Conservation (phyloP, 83 land plant genomes). For the Thuja plicata region DNA sequence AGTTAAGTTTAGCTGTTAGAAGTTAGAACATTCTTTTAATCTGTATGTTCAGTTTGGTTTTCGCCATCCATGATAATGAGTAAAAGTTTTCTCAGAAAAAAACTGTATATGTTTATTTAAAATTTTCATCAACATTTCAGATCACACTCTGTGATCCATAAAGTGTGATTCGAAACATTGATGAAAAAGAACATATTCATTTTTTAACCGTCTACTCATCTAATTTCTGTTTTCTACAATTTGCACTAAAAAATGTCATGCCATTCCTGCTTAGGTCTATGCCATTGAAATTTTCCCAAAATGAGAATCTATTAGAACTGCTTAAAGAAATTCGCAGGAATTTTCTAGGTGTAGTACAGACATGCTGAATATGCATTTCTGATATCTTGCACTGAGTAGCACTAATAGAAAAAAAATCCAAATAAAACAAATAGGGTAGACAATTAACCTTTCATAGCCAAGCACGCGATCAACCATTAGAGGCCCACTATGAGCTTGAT, state of each 20-base stretch:
- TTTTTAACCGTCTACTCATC: neutral
- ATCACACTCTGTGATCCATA: too few relatives aligned
- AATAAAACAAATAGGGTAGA: neutral
- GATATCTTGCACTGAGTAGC: neutral
- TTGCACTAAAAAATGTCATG: neutral
- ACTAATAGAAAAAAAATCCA: neutral
- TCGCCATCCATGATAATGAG: too few relatives aligned
- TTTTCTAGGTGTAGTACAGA: neutral
- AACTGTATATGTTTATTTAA: too few relatives aligned
- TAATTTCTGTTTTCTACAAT: neutral
- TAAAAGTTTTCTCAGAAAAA: too few relatives aligned
- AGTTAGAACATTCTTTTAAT: neutral
- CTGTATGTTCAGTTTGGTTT: neutral
- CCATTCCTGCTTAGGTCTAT: neutral
- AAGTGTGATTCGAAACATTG: too few relatives aligned
- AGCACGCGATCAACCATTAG: conserved; percentile 40
- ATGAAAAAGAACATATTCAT: too few relatives aligned
- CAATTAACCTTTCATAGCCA: neutral
- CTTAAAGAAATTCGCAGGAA: neutral
- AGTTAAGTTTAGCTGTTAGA: too few relatives aligned
- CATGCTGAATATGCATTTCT: neutral
- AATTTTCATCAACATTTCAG: too few relatives aligned
- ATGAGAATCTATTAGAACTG: neutral
- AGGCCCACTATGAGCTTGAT: conserved; percentile 64
- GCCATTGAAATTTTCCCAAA: neutral